A percentile compares a stretch with the other conserved stretches of the same genome.
These are phyloP conservation scores for Blastomyces gilchristii DNA, from an alignment of 2,329 filamentous ascomycete genomes.

Conservation along the genomic window DNA sequence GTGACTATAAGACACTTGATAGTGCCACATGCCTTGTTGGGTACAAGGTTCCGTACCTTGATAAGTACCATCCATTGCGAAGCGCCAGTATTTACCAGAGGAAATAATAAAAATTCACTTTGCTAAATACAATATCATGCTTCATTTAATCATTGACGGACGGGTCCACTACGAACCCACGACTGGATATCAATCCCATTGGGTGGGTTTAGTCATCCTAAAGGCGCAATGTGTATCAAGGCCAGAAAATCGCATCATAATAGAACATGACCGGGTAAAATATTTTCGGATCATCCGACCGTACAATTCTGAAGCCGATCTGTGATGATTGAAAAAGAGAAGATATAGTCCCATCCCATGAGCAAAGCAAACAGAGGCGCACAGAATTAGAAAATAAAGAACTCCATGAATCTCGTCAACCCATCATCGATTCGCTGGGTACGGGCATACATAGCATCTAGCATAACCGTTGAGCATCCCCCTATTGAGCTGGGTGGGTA, in stretches of 20 bases:
- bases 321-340: not conserved
- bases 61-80: not conserved
- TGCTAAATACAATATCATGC: not conserved
- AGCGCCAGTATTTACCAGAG: not conserved
- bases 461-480: not conserved
- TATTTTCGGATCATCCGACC: not conserved
- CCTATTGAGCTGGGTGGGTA: constrained; percentile 17
- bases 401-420: not conserved
- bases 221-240: not conserved
- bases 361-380: not conserved
- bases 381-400: not conserved
- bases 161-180: not conserved
- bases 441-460: not conserved
- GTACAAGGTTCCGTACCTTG: not conserved
- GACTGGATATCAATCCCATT: not conserved
- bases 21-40: not conserved
- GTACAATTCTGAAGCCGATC: not conserved
- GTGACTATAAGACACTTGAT: not conserved
- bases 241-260: not conserved
- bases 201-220: not conserved
- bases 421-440: not conserved
- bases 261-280: not conserved
- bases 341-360: not conserved
- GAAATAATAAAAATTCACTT: not conserved
- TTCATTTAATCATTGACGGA: not conserved